phyloP scores from a whole-genome alignment of 306 rosid species.

The Mimosa bimucronata region DNA sequence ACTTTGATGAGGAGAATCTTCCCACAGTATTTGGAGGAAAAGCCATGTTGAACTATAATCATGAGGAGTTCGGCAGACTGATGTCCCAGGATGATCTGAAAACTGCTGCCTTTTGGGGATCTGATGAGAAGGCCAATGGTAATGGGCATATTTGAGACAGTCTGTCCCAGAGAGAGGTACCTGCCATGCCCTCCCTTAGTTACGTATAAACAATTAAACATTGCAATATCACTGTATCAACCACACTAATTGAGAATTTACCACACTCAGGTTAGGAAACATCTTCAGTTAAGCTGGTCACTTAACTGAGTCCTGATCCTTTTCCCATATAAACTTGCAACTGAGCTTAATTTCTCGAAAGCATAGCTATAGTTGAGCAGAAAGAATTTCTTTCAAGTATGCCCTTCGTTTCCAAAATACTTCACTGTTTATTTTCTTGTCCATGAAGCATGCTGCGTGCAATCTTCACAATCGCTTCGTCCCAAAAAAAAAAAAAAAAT shows the following conservation, averaged over 20 bases:
- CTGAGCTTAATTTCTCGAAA: slow-evolving; percentile 23
- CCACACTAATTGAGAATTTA: slow-evolving; percentile 3
- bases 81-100: slow-evolving; percentile 80
- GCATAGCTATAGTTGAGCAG: slow-evolving; percentile 7
- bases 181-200: slow-evolving; percentile 21
- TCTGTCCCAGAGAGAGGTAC: slow-evolving; percentile 24
- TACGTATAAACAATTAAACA: slow-evolving; percentile 15
- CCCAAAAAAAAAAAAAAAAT: no score
- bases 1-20: slow-evolving; percentile 85
- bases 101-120: slow-evolving; percentile 66
- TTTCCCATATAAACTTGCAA: slow-evolving; percentile 13
- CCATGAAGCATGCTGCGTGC: slow-evolving; percentile 14
- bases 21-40: slow-evolving; percentile 81
- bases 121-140: slow-evolving; percentile 44
- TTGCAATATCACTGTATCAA: slow-evolving; percentile 9
- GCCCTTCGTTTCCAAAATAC: background rate
- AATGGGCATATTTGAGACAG: slow-evolving; percentile 49
- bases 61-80: slow-evolving; percentile 69
- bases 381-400: background rate
- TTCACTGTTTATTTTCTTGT: background rate
- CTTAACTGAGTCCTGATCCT: background rate
- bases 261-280: background rate
- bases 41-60: slow-evolving; percentile 67
- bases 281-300: slow-evolving; percentile 11
- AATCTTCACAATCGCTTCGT: no score